Base-by-base conservation (phyloP, 768 basidiomycete genomes). In the Xerocomellus chrysenteron region DNA sequence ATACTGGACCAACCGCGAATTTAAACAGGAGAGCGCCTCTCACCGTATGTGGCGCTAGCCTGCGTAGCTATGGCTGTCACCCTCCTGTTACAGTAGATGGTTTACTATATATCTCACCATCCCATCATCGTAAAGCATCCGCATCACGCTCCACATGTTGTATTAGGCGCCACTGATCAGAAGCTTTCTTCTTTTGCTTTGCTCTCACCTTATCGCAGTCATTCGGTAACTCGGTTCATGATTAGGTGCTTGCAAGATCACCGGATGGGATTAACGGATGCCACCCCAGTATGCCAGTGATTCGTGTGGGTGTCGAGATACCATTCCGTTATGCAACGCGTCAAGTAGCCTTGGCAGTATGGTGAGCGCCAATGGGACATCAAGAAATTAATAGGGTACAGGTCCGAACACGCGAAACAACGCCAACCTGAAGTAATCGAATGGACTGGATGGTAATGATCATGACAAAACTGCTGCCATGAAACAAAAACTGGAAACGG, bases 41-140 rank as follows among this genome's bases (percentile, higher is more conserved):
- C 96, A 30, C 97, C 96, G 39, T 98, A 98, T 65, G 97, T 99
- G 16, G 88, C 90, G 7, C 71, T 99, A 14, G 93, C 96, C 16
- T 98, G 96, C 70, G 73, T 98, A 24, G 84, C 84, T 26, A 98
- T 99, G 97, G 97, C 94, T 1, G 77, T 87, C 45, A 86, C 85
- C 37, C 82, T 94, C 54, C 66, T 88, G 49, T 66, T 73, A 32
- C 77, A 75, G 65, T 82, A 73, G 58, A 52, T 44, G 46, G 28
- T 19, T 53, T 52, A 39, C 44, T 32, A 26, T 50, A 36, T 65
- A 51, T 8, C 32, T 43, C 19, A 21, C 30, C 24, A 13, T 4
- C 30, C 16, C 14, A 17, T 35, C 43, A 2, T 57, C 39, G 17
- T 26, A 40, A 48, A 49, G 16, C 36, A 33, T 47, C 39, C 32